Percentiles rank a stretch among this genome's conserved stretches.
Conservation (phyloP, 2,329 filamentous ascomycete genomes). For the Pseudopyricularia javanii region DNA sequence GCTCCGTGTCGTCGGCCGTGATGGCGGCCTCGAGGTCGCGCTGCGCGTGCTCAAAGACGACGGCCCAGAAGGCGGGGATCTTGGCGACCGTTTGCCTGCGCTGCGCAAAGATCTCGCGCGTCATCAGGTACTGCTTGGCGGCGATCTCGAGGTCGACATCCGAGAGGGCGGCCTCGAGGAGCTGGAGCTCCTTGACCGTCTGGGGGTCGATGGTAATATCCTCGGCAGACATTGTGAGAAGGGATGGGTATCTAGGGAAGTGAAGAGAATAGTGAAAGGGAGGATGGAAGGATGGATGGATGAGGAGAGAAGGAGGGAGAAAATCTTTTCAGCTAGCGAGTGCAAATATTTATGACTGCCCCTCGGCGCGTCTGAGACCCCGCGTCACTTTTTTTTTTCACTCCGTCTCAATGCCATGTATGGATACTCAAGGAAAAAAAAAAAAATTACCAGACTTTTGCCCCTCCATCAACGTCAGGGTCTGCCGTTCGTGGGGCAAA, state of each 20-base stretch:
- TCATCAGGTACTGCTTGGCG: conserved; percentile 18
- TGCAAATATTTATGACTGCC: background rate
- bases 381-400: too few species aligned
- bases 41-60: conserved; percentile 46
- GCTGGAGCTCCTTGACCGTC: conserved; percentile 19
- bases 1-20: conserved; percentile 43
- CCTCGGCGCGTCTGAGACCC: too few species aligned
- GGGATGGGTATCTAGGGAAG: too few species aligned
- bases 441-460: background rate
- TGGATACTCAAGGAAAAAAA: background rate
- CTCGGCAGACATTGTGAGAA: conserved; percentile 13
- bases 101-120: conserved; percentile 34
- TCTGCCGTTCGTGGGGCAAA: background rate
- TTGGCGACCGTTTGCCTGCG: conserved; percentile 43
- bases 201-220: conserved; percentile 16
- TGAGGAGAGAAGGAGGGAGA: background rate
- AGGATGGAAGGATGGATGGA: background rate
- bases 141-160: conserved; percentile 19
- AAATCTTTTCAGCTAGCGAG: background rate
- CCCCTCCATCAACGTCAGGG: background rate
- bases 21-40: conserved; percentile 53
- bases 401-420: too few species aligned
- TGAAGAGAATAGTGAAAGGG: background rate
- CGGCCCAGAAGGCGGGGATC: conserved; percentile 57
- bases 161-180: conserved; percentile 16